A percentile compares a stretch with the other conserved stretches of the same genome.
phyloP scores from a whole-genome alignment of 1,284 basidiomycete species.

The Leccinum fallax region DNA sequence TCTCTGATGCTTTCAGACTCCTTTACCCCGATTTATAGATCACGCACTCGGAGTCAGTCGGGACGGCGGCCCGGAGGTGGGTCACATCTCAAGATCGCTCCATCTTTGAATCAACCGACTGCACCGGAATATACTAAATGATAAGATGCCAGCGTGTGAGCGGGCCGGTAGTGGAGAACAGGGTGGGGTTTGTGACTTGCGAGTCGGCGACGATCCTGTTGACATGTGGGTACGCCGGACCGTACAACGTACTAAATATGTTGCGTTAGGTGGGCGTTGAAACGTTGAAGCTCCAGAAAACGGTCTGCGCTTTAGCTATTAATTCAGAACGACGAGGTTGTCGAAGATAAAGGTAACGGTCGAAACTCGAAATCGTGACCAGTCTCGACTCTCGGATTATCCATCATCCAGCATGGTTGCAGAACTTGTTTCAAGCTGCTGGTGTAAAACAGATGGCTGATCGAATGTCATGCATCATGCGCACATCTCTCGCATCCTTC shows the following conservation, averaged over 20 bases:
- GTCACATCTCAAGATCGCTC: not conserved
- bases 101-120: not conserved
- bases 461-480: not conserved
- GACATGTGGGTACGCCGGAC: not conserved
- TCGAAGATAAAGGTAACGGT: not conserved
- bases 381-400: not conserved
- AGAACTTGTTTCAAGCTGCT: not conserved
- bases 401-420: not conserved
- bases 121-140: not conserved
- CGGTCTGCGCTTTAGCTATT: not conserved
- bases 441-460: not conserved
- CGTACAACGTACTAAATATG: not conserved
- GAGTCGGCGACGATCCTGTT: not conserved
- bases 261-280: not conserved
- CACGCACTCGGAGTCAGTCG: constrained; percentile 6
- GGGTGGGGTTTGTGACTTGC: not conserved
- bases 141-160: not conserved
- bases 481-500: not conserved
- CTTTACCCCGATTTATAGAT: constrained; percentile 3
- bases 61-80: constrained; percentile 21
- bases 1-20: not conserved
- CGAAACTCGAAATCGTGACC: not conserved
- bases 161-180: not conserved
- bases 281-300: not conserved
- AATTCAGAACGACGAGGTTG: not conserved